Percentiles rank a stretch among this genome's conserved stretches.
phyloP scores from a whole-genome alignment of 208 protist species.

The Leishmania tropica region DNA sequence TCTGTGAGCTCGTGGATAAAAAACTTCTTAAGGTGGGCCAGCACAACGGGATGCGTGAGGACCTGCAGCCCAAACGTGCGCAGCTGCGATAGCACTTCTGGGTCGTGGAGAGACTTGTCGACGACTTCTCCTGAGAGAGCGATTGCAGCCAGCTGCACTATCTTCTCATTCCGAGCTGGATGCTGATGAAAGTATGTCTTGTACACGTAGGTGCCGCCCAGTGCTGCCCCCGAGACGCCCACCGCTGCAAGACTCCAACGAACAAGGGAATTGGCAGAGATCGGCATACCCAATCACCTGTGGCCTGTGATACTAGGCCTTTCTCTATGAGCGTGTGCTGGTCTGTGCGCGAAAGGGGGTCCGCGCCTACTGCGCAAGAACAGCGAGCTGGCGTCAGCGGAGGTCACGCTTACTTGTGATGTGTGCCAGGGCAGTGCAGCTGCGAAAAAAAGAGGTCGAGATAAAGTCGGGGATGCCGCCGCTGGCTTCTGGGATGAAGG shows the following conservation, averaged over 20 bases:
- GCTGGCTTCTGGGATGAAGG: not conserved
- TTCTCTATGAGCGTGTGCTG: not conserved
- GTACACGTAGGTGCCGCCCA: slow-evolving; percentile 50
- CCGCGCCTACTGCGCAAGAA: not conserved
- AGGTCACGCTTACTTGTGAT: too few relatives aligned
- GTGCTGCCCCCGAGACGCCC: slow-evolving; percentile 51
- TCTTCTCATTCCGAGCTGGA: slow-evolving; percentile 48
- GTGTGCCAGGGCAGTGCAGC: not conserved
- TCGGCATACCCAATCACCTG: slow-evolving; percentile 8
- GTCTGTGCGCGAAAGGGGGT: not conserved
- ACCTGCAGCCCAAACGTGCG: slow-evolving; percentile 58
- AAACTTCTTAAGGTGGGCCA: slow-evolving; percentile 56
- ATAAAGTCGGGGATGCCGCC: not conserved
- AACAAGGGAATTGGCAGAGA: slow-evolving; percentile 34
- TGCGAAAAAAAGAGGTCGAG: not conserved
- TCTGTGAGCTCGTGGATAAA: slow-evolving; percentile 58
- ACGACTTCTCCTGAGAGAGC: slow-evolving; percentile 79
- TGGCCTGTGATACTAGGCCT: not conserved
- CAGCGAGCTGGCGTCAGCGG: not conserved
- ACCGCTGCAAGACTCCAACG: slow-evolving; percentile 43
- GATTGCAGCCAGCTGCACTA: slow-evolving; percentile 73
- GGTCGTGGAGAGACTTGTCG: slow-evolving; percentile 47
- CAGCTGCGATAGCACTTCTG: slow-evolving; percentile 60
- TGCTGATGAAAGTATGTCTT: slow-evolving; percentile 23
- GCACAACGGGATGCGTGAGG: slow-evolving; percentile 50